Conservation (phyloP, 2,329 filamentous ascomycete genomes). For the Ceratocystis cacaofunesta region DNA sequence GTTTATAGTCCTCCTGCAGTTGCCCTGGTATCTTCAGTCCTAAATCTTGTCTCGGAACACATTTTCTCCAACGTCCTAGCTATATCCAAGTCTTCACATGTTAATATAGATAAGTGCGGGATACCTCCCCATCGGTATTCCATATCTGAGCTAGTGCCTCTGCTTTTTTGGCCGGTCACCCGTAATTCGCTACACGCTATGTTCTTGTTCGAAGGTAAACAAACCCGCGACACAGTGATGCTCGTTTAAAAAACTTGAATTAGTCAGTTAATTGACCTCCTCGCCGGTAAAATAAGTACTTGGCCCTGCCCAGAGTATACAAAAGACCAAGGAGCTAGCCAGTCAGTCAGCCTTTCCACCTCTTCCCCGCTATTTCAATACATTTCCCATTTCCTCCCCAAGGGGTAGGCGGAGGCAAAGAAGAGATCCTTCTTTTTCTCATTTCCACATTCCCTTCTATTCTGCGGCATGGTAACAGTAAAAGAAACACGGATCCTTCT, state of each 20-base stretch:
- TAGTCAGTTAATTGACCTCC: background rate
- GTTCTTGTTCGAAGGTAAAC: background rate
- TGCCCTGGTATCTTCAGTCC: too few relatives aligned
- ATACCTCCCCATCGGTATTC: background rate
- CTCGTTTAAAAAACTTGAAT: background rate
- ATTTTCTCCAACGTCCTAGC: background rate
- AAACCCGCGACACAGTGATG: background rate
- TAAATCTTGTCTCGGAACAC: too few relatives aligned
- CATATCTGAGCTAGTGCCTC: background rate
- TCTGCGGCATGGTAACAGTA: background rate
- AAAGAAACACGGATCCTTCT: constrained; percentile 22
- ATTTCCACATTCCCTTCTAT: background rate
- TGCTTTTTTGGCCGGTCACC: background rate
- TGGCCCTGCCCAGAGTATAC: background rate
- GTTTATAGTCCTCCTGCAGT: too few relatives aligned
- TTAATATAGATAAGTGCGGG: background rate
- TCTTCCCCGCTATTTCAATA: background rate
- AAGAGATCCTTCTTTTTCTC: background rate
- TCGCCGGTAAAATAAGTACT: background rate
- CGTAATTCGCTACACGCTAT: background rate
- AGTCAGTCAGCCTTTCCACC: background rate
- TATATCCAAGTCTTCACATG: background rate
- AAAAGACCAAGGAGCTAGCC: background rate
- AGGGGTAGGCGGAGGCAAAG: background rate
- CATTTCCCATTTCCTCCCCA: background rate